A percentile compares a stretch with the other conserved stretches of the same genome.
Conservation (phyloP, 202 grass and related monocot genomes). For the Miscanthus sacchariflorus region DNA sequence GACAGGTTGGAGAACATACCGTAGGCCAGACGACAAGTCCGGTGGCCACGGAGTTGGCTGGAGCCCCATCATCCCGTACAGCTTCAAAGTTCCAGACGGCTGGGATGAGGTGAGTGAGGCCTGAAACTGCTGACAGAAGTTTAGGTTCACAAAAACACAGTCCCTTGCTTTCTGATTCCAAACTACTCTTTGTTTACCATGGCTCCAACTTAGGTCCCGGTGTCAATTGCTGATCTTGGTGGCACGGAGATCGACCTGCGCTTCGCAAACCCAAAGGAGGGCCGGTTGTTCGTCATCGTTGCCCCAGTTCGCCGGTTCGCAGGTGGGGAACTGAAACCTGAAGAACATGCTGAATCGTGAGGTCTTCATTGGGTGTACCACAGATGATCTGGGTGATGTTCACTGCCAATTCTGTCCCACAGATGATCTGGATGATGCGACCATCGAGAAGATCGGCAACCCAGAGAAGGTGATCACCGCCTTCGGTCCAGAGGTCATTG, state of each 20-base stretch:
- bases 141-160: neutral
- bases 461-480: constrained; percentile 82
- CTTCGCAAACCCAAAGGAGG: constrained; percentile 76
- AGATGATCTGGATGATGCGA: constrained; percentile 72
- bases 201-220: constrained; percentile 64
- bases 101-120: constrained; percentile 85
- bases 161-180: constrained; percentile 9
- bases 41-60: constrained; percentile 96
- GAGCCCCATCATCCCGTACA: constrained; percentile 96
- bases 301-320: constrained; percentile 85
- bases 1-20: constrained; percentile 97
- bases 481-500: constrained; percentile 90
- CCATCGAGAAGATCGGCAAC: constrained; percentile 75
- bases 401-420: neutral
- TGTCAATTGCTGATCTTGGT: constrained; percentile 98
- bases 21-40: constrained; percentile 93
- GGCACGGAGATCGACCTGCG: constrained; percentile 97
- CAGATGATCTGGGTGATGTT: neutral
- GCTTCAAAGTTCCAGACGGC: constrained; percentile 84
- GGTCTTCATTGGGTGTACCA: neutral
- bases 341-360: neutral
- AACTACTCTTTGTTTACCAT: neutral
- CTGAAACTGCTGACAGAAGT: constrained; percentile 20
- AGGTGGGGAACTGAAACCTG: constrained; percentile 49
- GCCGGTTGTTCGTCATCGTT: constrained; percentile 82